Percentiles rank a stretch among this genome's conserved stretches.
Evolutionary conservation across 2,329 filamentous ascomycete genomes (phyloP).

Genomic region (Graphilbum fragrans): DNA sequence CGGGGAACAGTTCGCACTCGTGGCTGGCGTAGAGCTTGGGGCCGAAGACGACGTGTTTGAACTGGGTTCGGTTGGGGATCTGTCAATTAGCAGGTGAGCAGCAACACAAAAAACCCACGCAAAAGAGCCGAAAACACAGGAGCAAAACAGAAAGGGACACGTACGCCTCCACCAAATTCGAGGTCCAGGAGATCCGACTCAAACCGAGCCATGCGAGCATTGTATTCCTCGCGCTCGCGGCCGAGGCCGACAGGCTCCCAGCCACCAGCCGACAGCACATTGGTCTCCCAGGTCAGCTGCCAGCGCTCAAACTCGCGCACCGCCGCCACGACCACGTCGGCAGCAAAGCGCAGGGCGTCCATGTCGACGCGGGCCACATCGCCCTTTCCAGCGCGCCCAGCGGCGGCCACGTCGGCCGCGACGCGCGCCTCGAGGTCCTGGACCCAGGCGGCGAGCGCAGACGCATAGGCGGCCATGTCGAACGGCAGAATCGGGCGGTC

Average conservation of each 20-base stretch:
- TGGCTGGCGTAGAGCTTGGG: conserved; percentile 66
- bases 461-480: conserved; percentile 63
- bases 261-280: conserved; percentile 58
- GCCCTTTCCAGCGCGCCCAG: conserved; percentile 18
- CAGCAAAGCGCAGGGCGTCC: conserved; percentile 49
- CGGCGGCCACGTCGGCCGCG: conserved; percentile 33
- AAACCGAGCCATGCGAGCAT: conserved; percentile 66
- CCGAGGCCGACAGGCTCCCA: conserved; percentile 63
- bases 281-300: conserved; percentile 65
- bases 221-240: conserved; percentile 60
- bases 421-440: conserved; percentile 10
- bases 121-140: not conserved
- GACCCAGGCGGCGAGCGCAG: conserved; percentile 52
- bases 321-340: conserved; percentile 44
- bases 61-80: conserved; percentile 81
- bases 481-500: conserved; percentile 75
- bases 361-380: conserved; percentile 32
- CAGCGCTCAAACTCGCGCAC: conserved; percentile 60
- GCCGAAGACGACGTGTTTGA: conserved; percentile 84
- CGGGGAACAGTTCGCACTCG: conserved; percentile 62
- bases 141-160: conserved; percentile 23
- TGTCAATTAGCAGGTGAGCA: conserved; percentile 18
- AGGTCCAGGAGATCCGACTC: conserved; percentile 76
- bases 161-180: conserved; percentile 58
- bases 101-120: not conserved